A percentile compares a stretch with the other conserved stretches of the same genome.
These are phyloP conservation scores for Otatea glauca DNA, from an alignment of 176 grass and related monocot species.

Conservation along the genomic window DNA sequence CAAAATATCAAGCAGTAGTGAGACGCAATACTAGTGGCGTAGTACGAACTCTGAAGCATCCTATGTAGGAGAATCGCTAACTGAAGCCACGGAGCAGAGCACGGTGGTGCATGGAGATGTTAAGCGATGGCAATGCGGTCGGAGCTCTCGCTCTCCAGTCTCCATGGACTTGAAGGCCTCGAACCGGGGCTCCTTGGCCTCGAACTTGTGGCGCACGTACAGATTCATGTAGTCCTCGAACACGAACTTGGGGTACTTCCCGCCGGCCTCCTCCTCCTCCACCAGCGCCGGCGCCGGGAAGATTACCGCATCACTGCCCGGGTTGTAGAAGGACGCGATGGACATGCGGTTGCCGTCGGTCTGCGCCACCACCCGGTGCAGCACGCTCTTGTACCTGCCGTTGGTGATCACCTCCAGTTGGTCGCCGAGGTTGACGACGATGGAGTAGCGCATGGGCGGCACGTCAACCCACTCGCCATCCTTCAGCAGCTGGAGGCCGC, in stretches of 20 bases:
- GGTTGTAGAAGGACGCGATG: conserved; percentile 95
- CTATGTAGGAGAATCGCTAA: neutral
- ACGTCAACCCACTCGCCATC: conserved; percentile 76
- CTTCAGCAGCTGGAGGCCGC: conserved; percentile 82
- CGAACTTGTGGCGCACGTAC: conserved; percentile 75
- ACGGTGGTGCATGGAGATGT: neutral
- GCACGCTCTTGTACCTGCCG: conserved; percentile 82
- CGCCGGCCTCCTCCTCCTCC: conserved; percentile 19
- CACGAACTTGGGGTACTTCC: conserved; percentile 66
- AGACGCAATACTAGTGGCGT: neutral
- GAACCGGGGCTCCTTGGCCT: conserved; percentile 86
- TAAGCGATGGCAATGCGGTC: conserved; percentile 57
- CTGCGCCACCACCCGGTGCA: conserved; percentile 79
- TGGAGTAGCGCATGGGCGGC: conserved; percentile 61
- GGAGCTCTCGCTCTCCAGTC: conserved; percentile 17
- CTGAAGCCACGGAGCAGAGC: conserved; percentile 4
- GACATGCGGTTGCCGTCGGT: conserved; percentile 81
- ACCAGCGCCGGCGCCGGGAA: conserved; percentile 75
- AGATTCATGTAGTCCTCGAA: conserved; percentile 98
- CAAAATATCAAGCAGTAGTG: neutral
- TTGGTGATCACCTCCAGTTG: conserved; percentile 98
- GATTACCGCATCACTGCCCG: conserved; percentile 69
- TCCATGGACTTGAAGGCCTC: conserved; percentile 66
- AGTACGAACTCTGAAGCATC: conserved; percentile 31
- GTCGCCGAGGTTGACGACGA: conserved; percentile 89